Conservation (phyloP, 2,329 filamentous ascomycete genomes). For the Arthrobotrys sinensis region DNA sequence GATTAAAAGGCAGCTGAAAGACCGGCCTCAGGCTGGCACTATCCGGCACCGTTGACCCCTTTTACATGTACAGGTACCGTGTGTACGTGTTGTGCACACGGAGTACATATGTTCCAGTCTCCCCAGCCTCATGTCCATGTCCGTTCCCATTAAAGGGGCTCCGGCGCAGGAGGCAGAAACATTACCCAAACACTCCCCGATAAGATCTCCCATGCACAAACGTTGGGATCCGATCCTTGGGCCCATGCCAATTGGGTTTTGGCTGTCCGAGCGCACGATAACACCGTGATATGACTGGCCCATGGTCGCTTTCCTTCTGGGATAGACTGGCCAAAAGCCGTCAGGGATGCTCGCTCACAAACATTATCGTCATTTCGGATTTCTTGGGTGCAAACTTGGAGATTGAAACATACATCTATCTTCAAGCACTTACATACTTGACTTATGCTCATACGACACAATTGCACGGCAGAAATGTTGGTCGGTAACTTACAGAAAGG, state of each 20-base stretch:
- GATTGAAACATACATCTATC: background rate
- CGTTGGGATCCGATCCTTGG: slow-evolving; percentile 51
- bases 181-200: slow-evolving; percentile 48
- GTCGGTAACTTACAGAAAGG: background rate
- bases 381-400: background rate
- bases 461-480: background rate
- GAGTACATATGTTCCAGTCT: background rate
- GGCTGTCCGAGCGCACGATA: slow-evolving; percentile 42
- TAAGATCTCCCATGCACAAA: slow-evolving; percentile 50
- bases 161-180: slow-evolving; percentile 36
- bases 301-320: background rate
- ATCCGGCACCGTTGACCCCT: slow-evolving; percentile 30
- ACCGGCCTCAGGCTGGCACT: slow-evolving; percentile 34
- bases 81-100: background rate
- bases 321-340: slow-evolving; percentile 21
- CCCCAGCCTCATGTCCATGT: slow-evolving; percentile 26
- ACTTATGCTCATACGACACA: slow-evolving; percentile 20
- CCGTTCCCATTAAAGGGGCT: slow-evolving; percentile 38
- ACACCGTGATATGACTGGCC: slow-evolving; percentile 37
- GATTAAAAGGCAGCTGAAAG: slow-evolving; percentile 60
- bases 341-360: slow-evolving; percentile 17
- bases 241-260: slow-evolving; percentile 39
- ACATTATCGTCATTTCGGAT: slow-evolving; percentile 25
- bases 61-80: slow-evolving; percentile 10
- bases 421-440: too few relatives aligned